Base-by-base conservation (phyloP, 768 basidiomycete species). In the Leucosporidium creatinivorum region DNA sequence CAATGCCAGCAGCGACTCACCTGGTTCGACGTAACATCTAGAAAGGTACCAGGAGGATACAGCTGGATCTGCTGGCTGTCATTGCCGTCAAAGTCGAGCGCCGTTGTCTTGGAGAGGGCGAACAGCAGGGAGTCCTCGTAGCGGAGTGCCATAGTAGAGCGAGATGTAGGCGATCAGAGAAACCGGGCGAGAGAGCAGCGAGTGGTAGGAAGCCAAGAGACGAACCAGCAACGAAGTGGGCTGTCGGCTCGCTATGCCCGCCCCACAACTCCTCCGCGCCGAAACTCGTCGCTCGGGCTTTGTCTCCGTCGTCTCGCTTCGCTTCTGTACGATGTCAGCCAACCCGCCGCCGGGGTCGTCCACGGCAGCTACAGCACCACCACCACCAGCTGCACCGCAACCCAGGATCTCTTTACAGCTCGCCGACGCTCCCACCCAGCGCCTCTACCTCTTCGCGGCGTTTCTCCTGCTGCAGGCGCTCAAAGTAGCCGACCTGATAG, bases 261-360 rank as follows among this genome's bases (percentile, higher is more conserved):
- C 39, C 39, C 39, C 39, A 44, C 39, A 44, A 17, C 39, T 44
- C 39, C 8, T 17, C 8, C 15, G 10, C 39, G 39, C 39, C 39
- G 39, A 44, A 44, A 44, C 39, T 44, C 39, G 39, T 44, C 39
- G 8, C 15, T 44, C 39, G 10, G 12, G 39, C 39, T 44, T 13
- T 44, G 39, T 13, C 39, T 44, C 15, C 13, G 39, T 44, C 39
- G 39, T 44, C 15, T 44, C 39, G 39, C 39, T 8, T 26, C 36
- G 47, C 50, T 58, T 79, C 70, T 78, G 79, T 76, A 80, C 80
- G 75, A 77, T 74, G 54, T 21, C 60, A 60, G 9, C 19, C 9
- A 19, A 17, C 31, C n/a, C 23, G 21, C 23, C 39, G 8, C 39
- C 39, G 39, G 10, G 39, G 10, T 13, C 39, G 15, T 13, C 39